Evolutionary conservation across 1,139 yeast species (phyloP), one percentile per base, ranked within the genome.

Genomic region (Blastobotrys illinoisensis): DNA sequence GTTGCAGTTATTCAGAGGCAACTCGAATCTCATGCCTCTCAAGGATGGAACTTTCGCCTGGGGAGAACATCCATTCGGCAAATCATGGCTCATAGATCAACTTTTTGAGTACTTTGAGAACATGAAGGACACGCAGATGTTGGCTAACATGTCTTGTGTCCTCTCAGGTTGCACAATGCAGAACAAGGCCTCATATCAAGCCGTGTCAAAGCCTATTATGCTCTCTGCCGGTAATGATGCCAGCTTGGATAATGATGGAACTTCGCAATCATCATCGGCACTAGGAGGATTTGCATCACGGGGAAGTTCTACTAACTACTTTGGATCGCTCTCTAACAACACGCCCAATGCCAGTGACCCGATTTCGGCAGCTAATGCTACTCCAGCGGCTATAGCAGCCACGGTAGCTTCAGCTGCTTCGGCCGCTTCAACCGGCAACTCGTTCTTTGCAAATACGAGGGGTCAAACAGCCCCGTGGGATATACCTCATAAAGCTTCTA

Each of bases 51-150:
- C 40, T 9, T 60, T 61, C 50, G 54, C 76, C 59, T 90, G 97
- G 97, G 93, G 91, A 0, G 72, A 79, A 3, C 96, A 88, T 67
- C 93, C 95, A 0, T 80, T 86, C 67, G 96, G 97, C 0, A 79
- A 83, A n/a, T 66, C 77, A 4, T 84, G 93, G 86, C 72, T 89
- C n/a, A 75, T 89, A 0, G 76, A 77, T 44, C 82, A 83, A 59
- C 73, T 90, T 49, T 67, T 91, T 65, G 67, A 71, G 1, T 84
- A 85, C 62, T 90, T 85, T 64, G 95, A 86, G 63, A 70, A 64
- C 46, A 68, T 75, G 50, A 83, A 84, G 2, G 86, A 91, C 64
- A 73, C 88, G 20, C 98, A 91, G 67, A 89, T 91, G 96, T 74
- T 93, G 19, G 97, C 96, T 0, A 86, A 88, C 88, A 71, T 90